Evolutionary conservation across 176 grass and related monocot genomes (phyloP), one percentile per base, ranked within the genome.

Genomic region (Hsuehochloa calcarea): DNA sequence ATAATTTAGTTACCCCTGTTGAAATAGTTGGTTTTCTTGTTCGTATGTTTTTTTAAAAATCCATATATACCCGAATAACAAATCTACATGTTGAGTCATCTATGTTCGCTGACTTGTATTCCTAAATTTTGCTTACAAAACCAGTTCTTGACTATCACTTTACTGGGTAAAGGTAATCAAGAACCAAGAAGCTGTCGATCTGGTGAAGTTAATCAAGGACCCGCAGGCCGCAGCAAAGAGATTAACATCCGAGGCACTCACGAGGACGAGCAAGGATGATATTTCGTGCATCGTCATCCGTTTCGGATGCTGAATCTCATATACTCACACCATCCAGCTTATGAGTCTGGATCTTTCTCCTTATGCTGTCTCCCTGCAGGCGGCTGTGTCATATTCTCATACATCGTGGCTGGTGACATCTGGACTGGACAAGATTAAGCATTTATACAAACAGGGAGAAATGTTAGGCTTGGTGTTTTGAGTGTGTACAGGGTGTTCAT

Each of bases 221-320:
- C 94, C 94, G 2, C 91, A 90, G 75, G 88, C 86, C 10, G 89
- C 94, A 44, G 94, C 94, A 43, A 97, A 97, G 80, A 74, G 82
- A 27, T 77, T 97, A 59, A 94, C 94, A 2, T 82, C 87, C 0
- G 85, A 94, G 82, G 94, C 91, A 10, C 82, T 97, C 19, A 8
- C 50, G 2, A 89, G 75, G 86, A 94, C 89, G 85, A 97, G 94
- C 72, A 96, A 97, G 80, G 91, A 93, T 14, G 94, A 97, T 61
- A 93, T 97, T 78, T 97, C 94, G 8, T 97, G 94, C 80, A 86
- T 97, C 4, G 91, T 97, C 8, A 92, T 97, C 66, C 91, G 94
- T 51, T 97, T 97, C 58, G 80, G 70, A 74, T 90, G 89, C 84
- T 92, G 73, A 92, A 81, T 61, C 34, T 47, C 15, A 6, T 1